Evolutionary conservation across 108 stramenopile species (phyloP).

Genomic region (Discostella pseudostelligera): DNA sequence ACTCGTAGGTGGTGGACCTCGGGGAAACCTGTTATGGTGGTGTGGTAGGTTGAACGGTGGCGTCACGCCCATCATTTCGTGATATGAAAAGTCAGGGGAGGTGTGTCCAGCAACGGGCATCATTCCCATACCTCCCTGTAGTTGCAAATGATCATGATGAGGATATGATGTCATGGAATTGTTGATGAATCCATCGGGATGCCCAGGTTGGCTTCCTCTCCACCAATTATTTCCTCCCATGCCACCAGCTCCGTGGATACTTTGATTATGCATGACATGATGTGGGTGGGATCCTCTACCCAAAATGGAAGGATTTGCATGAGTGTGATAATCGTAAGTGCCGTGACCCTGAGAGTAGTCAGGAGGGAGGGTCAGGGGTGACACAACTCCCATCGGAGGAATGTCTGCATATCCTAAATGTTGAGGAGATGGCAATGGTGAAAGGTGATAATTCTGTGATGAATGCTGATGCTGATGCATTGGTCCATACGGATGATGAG

Average conservation of each 20-base stretch:
- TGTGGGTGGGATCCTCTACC: slow-evolving; percentile 2
- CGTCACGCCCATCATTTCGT: slow-evolving; percentile 16
- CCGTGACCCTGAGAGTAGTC: slow-evolving; percentile 6
- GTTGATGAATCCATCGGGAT: slow-evolving; percentile 5
- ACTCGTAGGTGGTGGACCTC: slow-evolving; percentile 11
- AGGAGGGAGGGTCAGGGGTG: slow-evolving; percentile 27
- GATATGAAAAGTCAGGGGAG: slow-evolving; percentile 27
- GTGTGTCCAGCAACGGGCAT: slow-evolving; percentile 17
- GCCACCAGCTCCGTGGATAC: neutral
- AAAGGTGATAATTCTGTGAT: slow-evolving; percentile 5
- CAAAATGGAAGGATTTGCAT: neutral
- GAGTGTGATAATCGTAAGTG: slow-evolving; percentile 9
- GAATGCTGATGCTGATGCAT: slow-evolving; percentile 4
- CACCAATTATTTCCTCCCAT: slow-evolving; percentile 8
- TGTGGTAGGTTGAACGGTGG: slow-evolving; percentile 30
- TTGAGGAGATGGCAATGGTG: slow-evolving; percentile 15
- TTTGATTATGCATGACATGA: neutral
- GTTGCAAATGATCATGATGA: slow-evolving; percentile 11
- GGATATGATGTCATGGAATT: slow-evolving; percentile 3
- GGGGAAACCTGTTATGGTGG: neutral
- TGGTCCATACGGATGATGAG: slow-evolving; percentile 7
- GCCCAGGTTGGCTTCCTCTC: neutral
- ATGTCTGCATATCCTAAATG: slow-evolving; percentile 4
- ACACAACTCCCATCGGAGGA: slow-evolving; percentile 18
- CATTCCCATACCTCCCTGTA: slow-evolving; percentile 18